phyloP scores from a whole-genome alignment of 257 asterid species.

The Salvia hispanica region DNA sequence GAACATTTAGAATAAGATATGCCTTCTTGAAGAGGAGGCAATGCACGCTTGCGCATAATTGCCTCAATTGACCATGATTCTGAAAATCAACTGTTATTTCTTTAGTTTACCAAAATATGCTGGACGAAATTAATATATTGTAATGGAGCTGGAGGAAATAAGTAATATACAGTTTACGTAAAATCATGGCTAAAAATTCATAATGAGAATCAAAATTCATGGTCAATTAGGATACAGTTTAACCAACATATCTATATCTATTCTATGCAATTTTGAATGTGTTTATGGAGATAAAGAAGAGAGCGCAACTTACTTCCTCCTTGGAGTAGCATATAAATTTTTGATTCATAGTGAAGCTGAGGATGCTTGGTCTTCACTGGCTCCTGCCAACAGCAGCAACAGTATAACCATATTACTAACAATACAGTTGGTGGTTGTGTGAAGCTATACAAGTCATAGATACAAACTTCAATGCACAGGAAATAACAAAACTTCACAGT shows the following conservation, averaged over 20 bases:
- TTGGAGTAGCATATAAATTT: conserved; percentile 85
- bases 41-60: too few relatives aligned
- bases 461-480: conserved; percentile 11
- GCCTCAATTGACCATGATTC: too few relatives aligned
- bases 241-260: conserved; percentile 2
- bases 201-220: conserved; percentile 2
- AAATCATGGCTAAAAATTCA: conserved; percentile 6
- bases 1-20: too few relatives aligned
- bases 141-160: conserved; percentile 5
- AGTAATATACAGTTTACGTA: neutral
- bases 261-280: neutral
- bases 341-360: conserved; percentile 94
- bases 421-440: neutral
- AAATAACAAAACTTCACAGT: conserved; percentile 16
- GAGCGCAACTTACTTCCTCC: conserved; percentile 80
- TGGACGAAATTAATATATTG: neutral
- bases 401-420: conserved; percentile 2
- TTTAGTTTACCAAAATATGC: neutral
- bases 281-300: neutral
- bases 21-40: too few relatives aligned
- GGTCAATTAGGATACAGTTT: conserved; percentile 23
- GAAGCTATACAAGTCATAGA: neutral
- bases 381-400: conserved; percentile 56
- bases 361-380: conserved; percentile 90
- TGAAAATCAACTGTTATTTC: neutral